Base-by-base conservation (phyloP, 768 basidiomycete species). In the Auriculariales sp. region DNA sequence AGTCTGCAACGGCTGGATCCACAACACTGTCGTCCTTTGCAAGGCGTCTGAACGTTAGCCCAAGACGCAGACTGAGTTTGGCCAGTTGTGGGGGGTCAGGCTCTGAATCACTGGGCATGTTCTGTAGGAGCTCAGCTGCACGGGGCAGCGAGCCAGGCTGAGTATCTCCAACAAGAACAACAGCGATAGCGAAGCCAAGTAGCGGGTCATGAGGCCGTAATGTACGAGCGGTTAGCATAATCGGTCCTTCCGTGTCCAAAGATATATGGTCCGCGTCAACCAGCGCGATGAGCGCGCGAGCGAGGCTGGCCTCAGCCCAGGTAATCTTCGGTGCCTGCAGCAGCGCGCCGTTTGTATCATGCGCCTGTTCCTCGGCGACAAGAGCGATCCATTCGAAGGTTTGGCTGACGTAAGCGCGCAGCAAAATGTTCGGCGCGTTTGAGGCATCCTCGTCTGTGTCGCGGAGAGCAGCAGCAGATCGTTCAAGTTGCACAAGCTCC, bases 401-500 rank as follows among this genome's bases (percentile, higher is more conserved):
- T 7, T 48, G 29, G 22, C 31, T 17, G 11, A 77, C 64, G 50
- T 77, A 74, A 49, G 77, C 69, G 46, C 71, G 72, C 28, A 68
- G 57, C 51, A 77, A 54, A 2, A 61, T 53, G 17, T 19, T 7
- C 5, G 22, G 22, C 22, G 22, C 39, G 19, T 44, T 19, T 19
- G 22, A 25, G 39, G 62, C 65, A 44, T 68, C 63, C 6, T 71
- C 64, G 28, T 62, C 63, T 3, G 61, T 55, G 42, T 59, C 52
- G 7, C 52, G 35, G 29, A 55, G 53, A 12, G 64, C 60, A 12
- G 58, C 58, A 39, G 78, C 59, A 2, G 55, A 53, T 46, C 67
- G 65, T 19, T 62, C 62, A 39, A 82, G 62, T n/a, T 68, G 63
- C 58, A 75, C 77, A 51, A 82, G 56, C 52, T 83, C 81, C 54